Conservation (phyloP, 2,329 filamentous ascomycete species). For the Paecilomyces dactylethromorphus region DNA sequence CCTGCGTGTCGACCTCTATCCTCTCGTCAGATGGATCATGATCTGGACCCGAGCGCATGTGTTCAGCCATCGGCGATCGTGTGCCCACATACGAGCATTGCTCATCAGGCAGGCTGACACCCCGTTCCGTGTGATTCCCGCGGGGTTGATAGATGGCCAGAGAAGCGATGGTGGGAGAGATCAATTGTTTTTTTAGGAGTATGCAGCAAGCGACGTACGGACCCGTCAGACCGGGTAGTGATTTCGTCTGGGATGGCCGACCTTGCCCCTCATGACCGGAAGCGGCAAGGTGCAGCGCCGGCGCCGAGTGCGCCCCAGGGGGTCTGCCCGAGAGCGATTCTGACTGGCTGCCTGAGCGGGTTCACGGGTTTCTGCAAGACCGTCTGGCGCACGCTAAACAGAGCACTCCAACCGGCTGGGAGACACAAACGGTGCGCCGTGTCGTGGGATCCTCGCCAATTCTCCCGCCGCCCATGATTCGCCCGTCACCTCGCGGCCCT, state of each 20-base stretch:
- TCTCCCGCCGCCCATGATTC: no score
- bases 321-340: no score
- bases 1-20: background rate
- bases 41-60: background rate
- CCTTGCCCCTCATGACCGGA: background rate
- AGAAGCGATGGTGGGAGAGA: background rate
- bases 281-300: background rate
- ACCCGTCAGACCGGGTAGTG: background rate
- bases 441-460: no score
- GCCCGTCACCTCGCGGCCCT: no score
- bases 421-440: no score
- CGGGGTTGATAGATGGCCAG: background rate
- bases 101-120: background rate
- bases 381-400: no score
- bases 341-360: background rate
- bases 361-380: background rate
- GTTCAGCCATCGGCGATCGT: background rate
- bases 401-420: no score
- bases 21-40: background rate
- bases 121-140: background rate
- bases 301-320: background rate
- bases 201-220: background rate
- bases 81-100: background rate
- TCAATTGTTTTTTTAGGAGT: background rate
- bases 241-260: background rate